Evolutionary conservation across 805 yeast species (phyloP).

Genomic region (Starmerella bacillaris): DNA sequence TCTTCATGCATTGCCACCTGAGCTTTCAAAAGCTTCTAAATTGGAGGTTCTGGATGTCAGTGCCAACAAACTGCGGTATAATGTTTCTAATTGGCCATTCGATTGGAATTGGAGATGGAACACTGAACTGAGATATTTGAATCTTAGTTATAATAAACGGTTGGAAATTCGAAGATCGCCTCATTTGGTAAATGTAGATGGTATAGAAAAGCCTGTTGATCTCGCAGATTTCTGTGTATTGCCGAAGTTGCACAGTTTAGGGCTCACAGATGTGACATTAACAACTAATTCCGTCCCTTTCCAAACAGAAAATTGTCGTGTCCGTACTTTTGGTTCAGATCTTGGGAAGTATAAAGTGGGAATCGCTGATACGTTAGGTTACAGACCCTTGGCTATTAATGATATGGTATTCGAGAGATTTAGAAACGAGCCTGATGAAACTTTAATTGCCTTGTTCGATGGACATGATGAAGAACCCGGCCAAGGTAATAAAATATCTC

Average conservation of each 20-base stretch:
- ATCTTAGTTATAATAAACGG: constrained; percentile 81
- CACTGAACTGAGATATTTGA: constrained; percentile 52
- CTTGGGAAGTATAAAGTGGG: constrained; percentile 68
- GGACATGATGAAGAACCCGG: constrained; percentile 38
- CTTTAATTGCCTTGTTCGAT: constrained; percentile 66
- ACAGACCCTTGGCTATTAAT: constrained; percentile 46
- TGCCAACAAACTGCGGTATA: constrained; percentile 74
- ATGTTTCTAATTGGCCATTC: constrained; percentile 82
- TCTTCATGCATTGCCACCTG: constrained; percentile 75
- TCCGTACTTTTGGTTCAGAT: constrained; percentile 75
- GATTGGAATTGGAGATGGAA: constrained; percentile 98
- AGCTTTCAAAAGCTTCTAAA: constrained; percentile 46
- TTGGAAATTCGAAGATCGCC: constrained; percentile 51
- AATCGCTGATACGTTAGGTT: constrained; percentile 73
- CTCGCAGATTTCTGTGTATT: constrained; percentile 53
- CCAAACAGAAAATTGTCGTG: constrained; percentile 62
- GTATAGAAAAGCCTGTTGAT: constrained; percentile 15
- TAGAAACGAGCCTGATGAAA: constrained; percentile 69
- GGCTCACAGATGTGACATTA: constrained; percentile 87
- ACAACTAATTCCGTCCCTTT: constrained; percentile 82
- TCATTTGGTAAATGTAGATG: constrained; percentile 21
- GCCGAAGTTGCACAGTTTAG: constrained; percentile 52
- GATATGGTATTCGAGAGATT: constrained; percentile 79
- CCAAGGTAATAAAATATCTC: constrained; percentile 33
- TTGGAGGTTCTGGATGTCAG: constrained; percentile 74